Evolutionary conservation across 75 land plant species (phyloP).

Genomic region (Picea glauca): DNA sequence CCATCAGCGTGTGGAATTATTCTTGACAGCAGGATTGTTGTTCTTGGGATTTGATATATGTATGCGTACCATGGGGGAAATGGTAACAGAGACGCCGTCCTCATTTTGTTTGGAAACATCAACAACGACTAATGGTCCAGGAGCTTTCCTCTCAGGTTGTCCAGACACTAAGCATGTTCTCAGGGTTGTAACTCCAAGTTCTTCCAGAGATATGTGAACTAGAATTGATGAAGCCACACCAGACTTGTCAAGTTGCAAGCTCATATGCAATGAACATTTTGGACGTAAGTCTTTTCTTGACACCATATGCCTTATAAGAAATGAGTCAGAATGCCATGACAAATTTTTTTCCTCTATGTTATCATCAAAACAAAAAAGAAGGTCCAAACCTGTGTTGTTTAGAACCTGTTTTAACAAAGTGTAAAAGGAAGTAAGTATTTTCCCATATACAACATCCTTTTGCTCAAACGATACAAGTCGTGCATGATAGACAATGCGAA

Average conservation of each 20-base stretch:
- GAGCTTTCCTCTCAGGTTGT: conserved; percentile 46
- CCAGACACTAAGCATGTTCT: conserved; percentile 55
- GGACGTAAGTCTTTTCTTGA: conserved; percentile 33
- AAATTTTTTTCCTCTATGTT: conserved; percentile 42
- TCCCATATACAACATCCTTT: neutral
- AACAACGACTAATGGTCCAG: conserved; percentile 87
- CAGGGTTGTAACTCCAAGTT: conserved; percentile 41
- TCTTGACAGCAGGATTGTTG: too few species aligned
- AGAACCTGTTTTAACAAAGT: conserved; percentile 39
- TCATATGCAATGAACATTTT: conserved; percentile 28
- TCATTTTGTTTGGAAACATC: conserved; percentile 62
- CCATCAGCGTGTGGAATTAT: too few species aligned
- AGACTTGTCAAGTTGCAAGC: conserved; percentile 36
- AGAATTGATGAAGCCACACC: conserved; percentile 51
- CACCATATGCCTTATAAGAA: conserved; percentile 57
- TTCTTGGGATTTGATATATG: conserved; percentile 17
- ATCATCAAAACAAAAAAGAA: conserved; percentile 57
- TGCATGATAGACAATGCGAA: conserved; percentile 25
- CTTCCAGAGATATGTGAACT: conserved; percentile 46
- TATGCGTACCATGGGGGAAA: conserved; percentile 71
- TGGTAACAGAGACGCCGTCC: conserved; percentile 68
- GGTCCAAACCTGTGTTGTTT: conserved; percentile 55
- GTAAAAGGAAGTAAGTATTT: conserved; percentile 23
- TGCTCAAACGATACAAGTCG: conserved; percentile 8
- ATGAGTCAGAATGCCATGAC: conserved; percentile 44